Evolutionary conservation across 129 eudicot genomes (phyloP), one percentile per base, ranked within the genome.

Genomic region (Sambucus nigra): DNA sequence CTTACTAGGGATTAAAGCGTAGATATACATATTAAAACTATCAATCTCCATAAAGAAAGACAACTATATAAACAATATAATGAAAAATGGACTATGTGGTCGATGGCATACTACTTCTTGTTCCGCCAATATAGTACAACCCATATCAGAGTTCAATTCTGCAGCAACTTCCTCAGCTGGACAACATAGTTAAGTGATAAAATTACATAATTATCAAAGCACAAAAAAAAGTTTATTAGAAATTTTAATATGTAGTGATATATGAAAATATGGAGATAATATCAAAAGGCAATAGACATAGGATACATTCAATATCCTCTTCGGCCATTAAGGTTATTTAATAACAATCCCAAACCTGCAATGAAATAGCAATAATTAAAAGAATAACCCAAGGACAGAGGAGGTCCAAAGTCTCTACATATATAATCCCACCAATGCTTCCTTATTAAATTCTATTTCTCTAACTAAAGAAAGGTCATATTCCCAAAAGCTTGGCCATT

Each of bases 271-370:
- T n/a, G n/a, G n/a, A n/a, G n/a, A 17, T 16, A 7, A 3, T 2
- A 24, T 12, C 11, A 8, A 65, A 26, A 52, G 1, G 0, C 40
- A 57, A 64, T 9, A 50, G 7, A 39, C 33, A 63, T 32, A 74
- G 82, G 77, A 81, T 86, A 86, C 95, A 41, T 42, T 65, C 73
- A 17, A 71, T 55, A 25, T 64, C 68, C 76, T 86, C 87, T 7
- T 92, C 83, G 23, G 79, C 76, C 95, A 86, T 83, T 17, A 51
- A 25, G 61, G 54, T 21, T 51, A 62, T 67, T 67, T 76, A 38
- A 60, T 5, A 26, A 13, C 25, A 61, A 54, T 20, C 28, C 28
- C 53, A 51, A 18, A 51, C 63, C 59, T 60, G 33, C 61, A 75
- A 65, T 27, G 5, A 26, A n/a, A 26, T 18, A 14, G 15, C 57